phyloP scores from a whole-genome alignment of 805 yeast species.

The Candida dajiaensis region DNA sequence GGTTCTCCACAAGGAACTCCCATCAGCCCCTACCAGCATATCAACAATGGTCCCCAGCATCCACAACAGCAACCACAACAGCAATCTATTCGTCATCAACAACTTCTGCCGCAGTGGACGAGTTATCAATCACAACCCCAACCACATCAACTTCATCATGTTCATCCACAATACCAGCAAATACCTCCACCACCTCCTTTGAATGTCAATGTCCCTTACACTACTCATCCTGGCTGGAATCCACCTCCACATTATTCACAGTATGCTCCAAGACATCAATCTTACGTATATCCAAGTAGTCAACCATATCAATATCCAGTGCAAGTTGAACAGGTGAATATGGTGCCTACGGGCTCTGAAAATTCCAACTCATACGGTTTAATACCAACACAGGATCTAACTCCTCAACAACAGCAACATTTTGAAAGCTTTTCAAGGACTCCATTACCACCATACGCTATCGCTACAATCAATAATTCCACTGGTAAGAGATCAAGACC shows the following conservation, averaged over 20 bases:
- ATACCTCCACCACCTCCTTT: background rate
- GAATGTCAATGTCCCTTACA: background rate
- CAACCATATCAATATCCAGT: background rate
- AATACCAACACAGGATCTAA: conserved; percentile 2
- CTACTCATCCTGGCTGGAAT: background rate
- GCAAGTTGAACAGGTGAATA: background rate
- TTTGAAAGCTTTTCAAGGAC: conserved; percentile 18
- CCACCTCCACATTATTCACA: background rate
- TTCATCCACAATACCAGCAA: conserved; percentile 1
- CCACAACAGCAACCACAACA: background rate
- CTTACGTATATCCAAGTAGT: background rate
- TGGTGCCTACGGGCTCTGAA: background rate
- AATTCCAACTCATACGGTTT: background rate
- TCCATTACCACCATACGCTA: conserved; percentile 32
- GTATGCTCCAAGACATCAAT: background rate
- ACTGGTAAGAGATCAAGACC: conserved; percentile 11
- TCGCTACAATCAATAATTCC: conserved; percentile 22
- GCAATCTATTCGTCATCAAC: background rate
- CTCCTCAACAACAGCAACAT: conserved; percentile 10
- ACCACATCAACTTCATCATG: conserved; percentile 3
- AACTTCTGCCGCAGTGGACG: conserved; percentile 5
- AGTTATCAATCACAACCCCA: too few species aligned
- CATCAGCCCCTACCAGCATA: background rate
- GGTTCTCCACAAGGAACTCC: background rate
- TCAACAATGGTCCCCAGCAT: too few species aligned